Conservation (phyloP, 306 rosid species). For the Begonia masoniana region DNA sequence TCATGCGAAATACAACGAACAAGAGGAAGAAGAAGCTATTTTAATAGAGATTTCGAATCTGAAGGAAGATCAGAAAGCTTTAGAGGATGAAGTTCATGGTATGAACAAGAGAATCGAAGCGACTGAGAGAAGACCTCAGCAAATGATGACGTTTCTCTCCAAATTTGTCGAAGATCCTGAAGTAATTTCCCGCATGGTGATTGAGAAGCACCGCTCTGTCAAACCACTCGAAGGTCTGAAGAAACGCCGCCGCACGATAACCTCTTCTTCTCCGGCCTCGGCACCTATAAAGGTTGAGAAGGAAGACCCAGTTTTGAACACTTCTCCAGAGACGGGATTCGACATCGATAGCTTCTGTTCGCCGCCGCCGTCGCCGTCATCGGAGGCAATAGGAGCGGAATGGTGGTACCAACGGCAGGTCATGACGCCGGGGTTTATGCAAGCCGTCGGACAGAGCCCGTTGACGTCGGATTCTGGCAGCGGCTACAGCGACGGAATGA, state of each 20-base stretch:
- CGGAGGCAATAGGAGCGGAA: too few relatives aligned
- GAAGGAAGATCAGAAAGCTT: slow-evolving; percentile 52
- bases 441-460: slow-evolving; percentile 9
- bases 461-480: slow-evolving; percentile 12
- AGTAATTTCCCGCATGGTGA: slow-evolving; percentile 37
- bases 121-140: slow-evolving; percentile 67
- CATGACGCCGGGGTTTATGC: slow-evolving; percentile 2
- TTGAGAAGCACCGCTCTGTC: slow-evolving; percentile 18
- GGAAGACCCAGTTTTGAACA: slow-evolving; percentile 23
- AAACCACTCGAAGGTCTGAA: slow-evolving; percentile 13
- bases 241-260: slow-evolving; percentile 31
- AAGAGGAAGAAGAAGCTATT: slow-evolving; percentile 41
- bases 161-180: slow-evolving; percentile 69
- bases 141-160: slow-evolving; percentile 68
- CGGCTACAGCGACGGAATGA: neutral
- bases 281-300: slow-evolving; percentile 28
- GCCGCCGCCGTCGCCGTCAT: slow-evolving; percentile 13
- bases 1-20: slow-evolving; percentile 27
- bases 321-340: slow-evolving; percentile 39
- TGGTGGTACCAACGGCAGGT: slow-evolving; percentile 20
- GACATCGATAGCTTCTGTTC: slow-evolving; percentile 20
- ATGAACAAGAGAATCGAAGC: slow-evolving; percentile 67
- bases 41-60: slow-evolving; percentile 52
- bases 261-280: slow-evolving; percentile 23
- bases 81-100: slow-evolving; percentile 48